Percentiles rank a stretch among this genome's conserved stretches.
Conservation (phyloP, 768 basidiomycete species). For the Amylocystis lapponica region DNA sequence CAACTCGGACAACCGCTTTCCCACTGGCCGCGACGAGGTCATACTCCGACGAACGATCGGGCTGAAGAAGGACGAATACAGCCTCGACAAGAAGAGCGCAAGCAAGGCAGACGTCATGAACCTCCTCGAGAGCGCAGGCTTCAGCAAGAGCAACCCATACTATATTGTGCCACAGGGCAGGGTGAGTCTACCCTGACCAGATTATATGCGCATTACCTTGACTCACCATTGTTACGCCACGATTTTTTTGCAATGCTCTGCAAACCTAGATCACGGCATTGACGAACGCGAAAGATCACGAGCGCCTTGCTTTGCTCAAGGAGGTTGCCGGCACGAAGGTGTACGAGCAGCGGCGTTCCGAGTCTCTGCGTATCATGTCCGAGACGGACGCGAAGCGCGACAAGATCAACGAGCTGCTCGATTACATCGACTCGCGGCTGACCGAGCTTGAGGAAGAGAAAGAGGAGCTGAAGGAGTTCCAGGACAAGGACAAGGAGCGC, state of each 20-base stretch:
- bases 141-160: constrained; percentile 97
- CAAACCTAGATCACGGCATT: constrained; percentile 78
- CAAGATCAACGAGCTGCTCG: constrained; percentile 87
- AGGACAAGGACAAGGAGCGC: constrained; percentile 91
- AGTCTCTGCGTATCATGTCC: constrained; percentile 94
- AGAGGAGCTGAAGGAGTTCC: constrained; percentile 94
- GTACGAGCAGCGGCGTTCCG: constrained; percentile 89
- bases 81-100: constrained; percentile 90
- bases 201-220: neutral
- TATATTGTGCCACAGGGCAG: constrained; percentile 99
- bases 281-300: constrained; percentile 95
- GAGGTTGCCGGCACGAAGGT: constrained; percentile 98
- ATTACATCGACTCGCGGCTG: constrained; percentile 86
- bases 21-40: constrained; percentile 83
- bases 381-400: constrained; percentile 91
- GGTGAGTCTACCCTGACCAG: constrained; percentile 40
- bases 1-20: constrained; percentile 91
- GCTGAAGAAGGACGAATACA: constrained; percentile 98
- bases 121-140: constrained; percentile 92
- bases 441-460: constrained; percentile 96
- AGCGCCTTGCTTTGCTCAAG: constrained; percentile 89
- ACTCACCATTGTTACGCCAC: neutral
- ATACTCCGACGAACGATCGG: constrained; percentile 92
- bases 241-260: neutral
- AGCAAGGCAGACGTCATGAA: constrained; percentile 98